Evolutionary conservation across 768 basidiomycete genomes (phyloP), one percentile per base, ranked within the genome.

Genomic region (Dacryopinax spathularia): DNA sequence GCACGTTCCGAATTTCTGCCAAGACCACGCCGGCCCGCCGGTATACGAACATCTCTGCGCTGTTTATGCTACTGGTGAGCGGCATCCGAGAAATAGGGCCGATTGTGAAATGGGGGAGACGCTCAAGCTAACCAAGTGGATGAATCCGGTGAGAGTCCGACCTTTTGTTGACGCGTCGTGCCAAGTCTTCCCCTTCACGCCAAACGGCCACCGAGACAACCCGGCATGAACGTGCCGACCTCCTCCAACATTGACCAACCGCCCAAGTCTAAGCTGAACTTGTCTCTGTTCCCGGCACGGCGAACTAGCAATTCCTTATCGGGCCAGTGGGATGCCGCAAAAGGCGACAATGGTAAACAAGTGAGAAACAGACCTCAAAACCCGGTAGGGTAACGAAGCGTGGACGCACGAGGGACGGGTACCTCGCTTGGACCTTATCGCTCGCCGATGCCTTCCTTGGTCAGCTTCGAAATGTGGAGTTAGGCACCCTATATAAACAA

Each of bases 71-170:
- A n/a, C n/a, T n/a, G n/a, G n/a, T n/a, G n/a, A n/a, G n/a, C n/a
- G n/a, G n/a, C n/a, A n/a, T n/a, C n/a, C n/a, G n/a, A n/a, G n/a
- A n/a, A n/a, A n/a, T n/a, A n/a, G n/a, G n/a, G n/a, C n/a, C n/a
- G n/a, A n/a, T n/a, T n/a, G n/a, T n/a, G n/a, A n/a, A n/a, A n/a
- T n/a, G n/a, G n/a, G n/a, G n/a, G n/a, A n/a, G n/a, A n/a, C n/a
- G n/a, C n/a, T n/a, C n/a, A n/a, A n/a, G n/a, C n/a, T n/a, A n/a
- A n/a, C n/a, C n/a, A n/a, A n/a, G n/a, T n/a, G n/a, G n/a, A n/a
- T n/a, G n/a, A n/a, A 56, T 56, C 48, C 48, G 48, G 48, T 56
- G 48, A 27, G 48, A 56, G 48, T 13, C 48, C 48, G 48, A 56
- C 3, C n/a, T n/a, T n/a, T n/a, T 56, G n/a, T 10, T 44, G n/a